Evolutionary conservation across 2,329 filamentous ascomycete species (phyloP), one percentile per base, ranked within the genome.

Genomic region (Penicillium vulpinum): DNA sequence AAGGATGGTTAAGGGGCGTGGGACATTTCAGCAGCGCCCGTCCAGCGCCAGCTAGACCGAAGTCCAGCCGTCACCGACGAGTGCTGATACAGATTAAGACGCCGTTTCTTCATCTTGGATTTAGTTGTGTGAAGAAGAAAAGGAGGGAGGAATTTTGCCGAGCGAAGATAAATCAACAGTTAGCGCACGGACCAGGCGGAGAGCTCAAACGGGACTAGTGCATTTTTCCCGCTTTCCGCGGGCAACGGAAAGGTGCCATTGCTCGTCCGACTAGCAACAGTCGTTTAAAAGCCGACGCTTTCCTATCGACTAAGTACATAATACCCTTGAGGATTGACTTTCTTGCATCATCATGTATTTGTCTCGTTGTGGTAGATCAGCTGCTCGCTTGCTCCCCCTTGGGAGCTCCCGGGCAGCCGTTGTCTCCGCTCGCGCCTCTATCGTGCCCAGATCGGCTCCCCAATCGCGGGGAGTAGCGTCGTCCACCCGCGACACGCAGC

Each of bases 51-150:
- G 67, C 62, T 65, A 55, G 36, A 45, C 57, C 57, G 55, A 64
- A 56, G 55, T 52, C 62, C 51, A 55, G 62, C 62, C 60, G 45
- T 57, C 56, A 58, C 65, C 70, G 67, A 70, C 71, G 71, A 73
- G 71, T 71, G 66, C 71, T 73, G 70, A 68, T 45, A 62, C 65
- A 71, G 70, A 59, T 62, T 54, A 62, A 59, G 35, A 65, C 67
- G 67, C 67, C 70, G 60, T 68, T 67, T 73, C 71, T 72, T 73
- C 71, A 73, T 73, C 65, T 73, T 73, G 71, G 71, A 73, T 72
- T 73, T 73, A 73, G 71, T 73, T 73, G 71, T 73, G 71, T 73
- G 70, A 73, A 64, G 68, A 71, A 64, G 62, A 67, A 64, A 67
- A 59, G 50, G 48, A 59, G 43, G 22, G 40, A 60, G 28, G n/a